Conservation (phyloP, 352 stramenopile genomes). For the Pythium rhizo-oryzae region DNA sequence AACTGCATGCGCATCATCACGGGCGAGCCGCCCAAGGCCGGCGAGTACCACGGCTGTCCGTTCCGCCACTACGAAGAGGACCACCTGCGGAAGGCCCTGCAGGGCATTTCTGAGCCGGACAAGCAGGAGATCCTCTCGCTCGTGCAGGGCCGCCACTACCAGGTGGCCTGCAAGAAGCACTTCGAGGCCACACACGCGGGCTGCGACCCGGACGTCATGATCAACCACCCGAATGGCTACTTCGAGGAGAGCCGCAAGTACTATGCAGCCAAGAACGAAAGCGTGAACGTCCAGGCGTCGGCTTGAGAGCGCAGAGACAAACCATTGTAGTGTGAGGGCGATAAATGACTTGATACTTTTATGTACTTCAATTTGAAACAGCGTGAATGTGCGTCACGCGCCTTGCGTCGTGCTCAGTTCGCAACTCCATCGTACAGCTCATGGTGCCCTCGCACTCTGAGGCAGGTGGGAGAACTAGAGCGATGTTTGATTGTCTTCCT, state of each 20-base stretch:
- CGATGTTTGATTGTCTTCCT: slow-evolving; percentile 29
- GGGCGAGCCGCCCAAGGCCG: slow-evolving; percentile 90
- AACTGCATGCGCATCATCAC: slow-evolving; percentile 99
- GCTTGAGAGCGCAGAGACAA: slow-evolving; percentile 7
- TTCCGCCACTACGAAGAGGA: slow-evolving; percentile 96
- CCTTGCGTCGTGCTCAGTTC: no score
- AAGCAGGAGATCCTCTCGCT: slow-evolving; percentile 93
- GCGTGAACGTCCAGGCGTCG: slow-evolving; percentile 50
- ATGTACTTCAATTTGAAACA: slow-evolving; percentile 21
- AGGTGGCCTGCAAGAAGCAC: slow-evolving; percentile 98
- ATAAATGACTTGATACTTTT: slow-evolving; percentile 23
- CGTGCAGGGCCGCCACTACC: slow-evolving; percentile 94
- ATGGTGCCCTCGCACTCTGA: not conserved
- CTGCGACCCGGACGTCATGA: slow-evolving; percentile 88
- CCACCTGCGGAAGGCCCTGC: slow-evolving; percentile 90
- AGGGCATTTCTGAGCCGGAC: slow-evolving; percentile 78
- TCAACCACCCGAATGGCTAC: slow-evolving; percentile 99
- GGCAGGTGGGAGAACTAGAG: not conserved
- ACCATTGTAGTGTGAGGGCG: not conserved
- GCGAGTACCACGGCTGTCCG: slow-evolving; percentile 98
- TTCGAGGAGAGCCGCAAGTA: slow-evolving; percentile 96
- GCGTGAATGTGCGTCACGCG: not conserved
- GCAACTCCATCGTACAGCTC: not conserved
- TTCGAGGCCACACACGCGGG: slow-evolving; percentile 96
- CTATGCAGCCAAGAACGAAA: slow-evolving; percentile 83